Conservation (phyloP, 2,329 filamentous ascomycete species). For the Claviceps spartinae region DNA sequence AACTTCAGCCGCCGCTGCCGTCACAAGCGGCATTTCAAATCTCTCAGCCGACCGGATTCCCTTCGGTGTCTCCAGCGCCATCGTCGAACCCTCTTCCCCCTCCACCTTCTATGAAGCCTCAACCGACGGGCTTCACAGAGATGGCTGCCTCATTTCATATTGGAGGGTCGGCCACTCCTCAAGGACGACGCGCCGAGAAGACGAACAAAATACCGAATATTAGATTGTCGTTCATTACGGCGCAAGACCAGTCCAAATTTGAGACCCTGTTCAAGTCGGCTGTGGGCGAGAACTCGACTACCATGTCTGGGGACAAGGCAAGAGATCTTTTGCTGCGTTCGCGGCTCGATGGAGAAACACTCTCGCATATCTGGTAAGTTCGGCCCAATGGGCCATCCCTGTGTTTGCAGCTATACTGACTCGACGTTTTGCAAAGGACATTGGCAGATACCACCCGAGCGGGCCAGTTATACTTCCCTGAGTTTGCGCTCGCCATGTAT, state of each 20-base stretch:
- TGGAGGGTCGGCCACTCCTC: slow-evolving; percentile 29
- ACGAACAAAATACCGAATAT: slow-evolving; percentile 81
- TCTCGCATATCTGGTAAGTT: slow-evolving; percentile 81
- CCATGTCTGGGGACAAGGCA: slow-evolving; percentile 85
- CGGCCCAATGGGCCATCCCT: not conserved
- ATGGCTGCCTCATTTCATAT: slow-evolving; percentile 56
- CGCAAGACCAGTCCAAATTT: slow-evolving; percentile 88
- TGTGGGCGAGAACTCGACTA: slow-evolving; percentile 68
- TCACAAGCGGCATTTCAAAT: slow-evolving; percentile 24
- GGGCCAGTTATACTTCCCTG: slow-evolving; percentile 89
- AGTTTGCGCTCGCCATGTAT: slow-evolving; percentile 97
- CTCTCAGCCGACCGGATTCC: slow-evolving; percentile 31
- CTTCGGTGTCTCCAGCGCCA: slow-evolving; percentile 34
- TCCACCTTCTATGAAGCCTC: slow-evolving; percentile 49
- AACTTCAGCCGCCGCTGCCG: slow-evolving; percentile 16
- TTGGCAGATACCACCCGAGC: slow-evolving; percentile 92
- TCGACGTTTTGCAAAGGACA: slow-evolving; percentile 41
- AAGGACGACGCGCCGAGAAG: slow-evolving; percentile 35
- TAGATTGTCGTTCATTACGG: slow-evolving; percentile 88
- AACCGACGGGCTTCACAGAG: slow-evolving; percentile 50
- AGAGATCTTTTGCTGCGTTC: slow-evolving; percentile 80
- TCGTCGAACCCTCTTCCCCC: slow-evolving; percentile 34
- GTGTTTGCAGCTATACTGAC: not conserved
- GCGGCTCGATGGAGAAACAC: slow-evolving; percentile 69
- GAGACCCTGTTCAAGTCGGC: slow-evolving; percentile 96